Conservation (phyloP, 371 early-diverging fungal genomes). For the Umbelopsis sp. region DNA sequence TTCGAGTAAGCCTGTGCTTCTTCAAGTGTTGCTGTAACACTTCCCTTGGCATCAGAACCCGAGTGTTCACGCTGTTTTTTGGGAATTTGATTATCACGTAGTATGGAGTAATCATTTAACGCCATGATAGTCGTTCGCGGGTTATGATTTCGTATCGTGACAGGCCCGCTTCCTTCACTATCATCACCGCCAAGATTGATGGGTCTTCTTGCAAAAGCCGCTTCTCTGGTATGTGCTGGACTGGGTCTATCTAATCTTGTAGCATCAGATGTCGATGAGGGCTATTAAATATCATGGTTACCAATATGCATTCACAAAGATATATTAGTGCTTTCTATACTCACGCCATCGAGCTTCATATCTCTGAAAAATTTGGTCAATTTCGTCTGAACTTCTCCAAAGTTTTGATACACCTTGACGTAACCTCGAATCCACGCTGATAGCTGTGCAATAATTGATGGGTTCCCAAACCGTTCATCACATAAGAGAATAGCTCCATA, state of each 20-base stretch:
- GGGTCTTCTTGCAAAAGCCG: not conserved
- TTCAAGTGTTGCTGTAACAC: not conserved
- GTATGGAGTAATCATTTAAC: not conserved
- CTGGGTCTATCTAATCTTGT: not conserved
- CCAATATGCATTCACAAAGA: not conserved
- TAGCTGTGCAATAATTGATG: constrained; percentile 31
- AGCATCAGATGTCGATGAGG: not conserved
- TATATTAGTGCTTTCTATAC: not conserved
- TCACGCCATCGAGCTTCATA: constrained; percentile 11
- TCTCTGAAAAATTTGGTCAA: constrained; percentile 22
- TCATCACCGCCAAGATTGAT: not conserved
- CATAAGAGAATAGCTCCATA: constrained; percentile 46
- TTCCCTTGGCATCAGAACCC: too few species aligned
- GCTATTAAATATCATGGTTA: not conserved
- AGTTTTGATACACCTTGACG: constrained; percentile 19
- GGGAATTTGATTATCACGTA: not conserved
- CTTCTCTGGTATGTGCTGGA: not conserved
- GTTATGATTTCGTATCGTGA: not conserved
- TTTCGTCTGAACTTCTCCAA: constrained; percentile 14
- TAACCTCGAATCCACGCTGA: constrained; percentile 37
- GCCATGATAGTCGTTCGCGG: not conserved
- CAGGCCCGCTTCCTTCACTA: not conserved
- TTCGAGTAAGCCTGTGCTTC: not conserved
- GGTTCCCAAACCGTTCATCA: constrained; percentile 40
- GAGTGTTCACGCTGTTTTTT: not conserved